Evolutionary conservation across 257 asterid genomes (phyloP), one percentile per base, ranked within the genome.

Genomic region (Leonotis leonurus): DNA sequence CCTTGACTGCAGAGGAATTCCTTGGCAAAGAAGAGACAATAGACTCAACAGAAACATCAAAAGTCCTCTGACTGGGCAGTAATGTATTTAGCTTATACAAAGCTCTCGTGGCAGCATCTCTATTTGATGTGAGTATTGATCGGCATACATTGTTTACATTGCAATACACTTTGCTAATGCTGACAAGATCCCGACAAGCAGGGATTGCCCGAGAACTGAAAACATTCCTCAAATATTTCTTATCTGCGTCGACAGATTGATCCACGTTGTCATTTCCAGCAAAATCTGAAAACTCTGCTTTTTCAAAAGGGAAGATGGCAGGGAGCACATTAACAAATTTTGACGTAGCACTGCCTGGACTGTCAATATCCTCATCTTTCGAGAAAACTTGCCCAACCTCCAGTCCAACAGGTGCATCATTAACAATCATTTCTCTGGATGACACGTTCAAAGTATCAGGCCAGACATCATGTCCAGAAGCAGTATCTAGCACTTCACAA

Each of bases 311-410:
- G 14, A 65, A 29, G 21, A 40, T 56, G 60, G 70, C 39, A 14
- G 80, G 63, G 24, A 46, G 43, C 41, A 44, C 69, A 67, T 80
- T 89, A 67, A 75, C 77, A 60, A 75, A 80, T 71, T 82, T 79
- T 2, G 88, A 88, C 3, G 90, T 72, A 33, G 83, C 88, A 67
- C 85, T 86, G 55, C 90, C 83, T 8, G 94, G 95, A 56, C 87
- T 82, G 76, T 86, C 85, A 67, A 82, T 69, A 60, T 75, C 82
- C 53, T 60, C 85, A 67, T 73, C 81, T 73, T 84, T 85, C 20
- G 55, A 65, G 18, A 35, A 35, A 13, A 33, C 55, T 39, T 59
- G 56, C 68, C 61, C 73, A 39, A 57, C 77, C 46, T 72, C 82
- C 59, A 21, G 44, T 39, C 65, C 67, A 69, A 69, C 73, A 25